Base-by-base conservation (phyloP, 306 rosid genomes). In the Cucumis cinereus region DNA sequence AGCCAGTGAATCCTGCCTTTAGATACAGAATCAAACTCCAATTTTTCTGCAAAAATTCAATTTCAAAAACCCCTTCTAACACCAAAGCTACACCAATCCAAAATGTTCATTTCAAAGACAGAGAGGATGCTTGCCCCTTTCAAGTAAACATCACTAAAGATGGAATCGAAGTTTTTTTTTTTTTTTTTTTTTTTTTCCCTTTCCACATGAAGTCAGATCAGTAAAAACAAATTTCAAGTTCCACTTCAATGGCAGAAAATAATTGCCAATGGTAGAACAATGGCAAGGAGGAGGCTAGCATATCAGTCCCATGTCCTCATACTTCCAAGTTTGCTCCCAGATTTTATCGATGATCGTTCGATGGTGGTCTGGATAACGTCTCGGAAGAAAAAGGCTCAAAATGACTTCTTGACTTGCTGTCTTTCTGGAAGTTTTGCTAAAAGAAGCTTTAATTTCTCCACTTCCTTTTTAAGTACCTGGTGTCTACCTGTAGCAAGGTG, bases 401-500 rank as follows among this genome's bases (percentile, higher is more conserved):
- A 79, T 72, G 78, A 54, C 63, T 49, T n/a, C 68, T 64, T 64
- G 30, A 38, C n/a, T 66, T 72, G 54, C 58, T 68, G 61, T 56
- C 53, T 72, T 9, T 79, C 36, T 30, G 47, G 79, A 16, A 67
- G 55, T 56, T 78, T 72, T 38, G 75, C 30, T 66, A 79, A 73
- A n/a, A 45, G 12, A 10, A n/a, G 23, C 77, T 80, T 78, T 67
- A 82, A 38, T 72, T 69, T 77, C 80, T 64, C 73, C 63, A 77
- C 13, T 52, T 77, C 80, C 80, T 77, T 77, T 63, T 77, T 77
- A 17, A 77, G 80, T 40, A 60, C 49, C 81, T 79, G 88, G 63
- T 84, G 80, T 72, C 78, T 52, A 17, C 70, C 88, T 82, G 88
- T 9, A 74, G 23, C 77, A 68, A 60, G 36, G 80, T 53, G 53